Percentiles rank a stretch among this genome's conserved stretches.
Conservation (phyloP, 2,329 filamentous ascomycete species). For the Talaromyces sp. region DNA sequence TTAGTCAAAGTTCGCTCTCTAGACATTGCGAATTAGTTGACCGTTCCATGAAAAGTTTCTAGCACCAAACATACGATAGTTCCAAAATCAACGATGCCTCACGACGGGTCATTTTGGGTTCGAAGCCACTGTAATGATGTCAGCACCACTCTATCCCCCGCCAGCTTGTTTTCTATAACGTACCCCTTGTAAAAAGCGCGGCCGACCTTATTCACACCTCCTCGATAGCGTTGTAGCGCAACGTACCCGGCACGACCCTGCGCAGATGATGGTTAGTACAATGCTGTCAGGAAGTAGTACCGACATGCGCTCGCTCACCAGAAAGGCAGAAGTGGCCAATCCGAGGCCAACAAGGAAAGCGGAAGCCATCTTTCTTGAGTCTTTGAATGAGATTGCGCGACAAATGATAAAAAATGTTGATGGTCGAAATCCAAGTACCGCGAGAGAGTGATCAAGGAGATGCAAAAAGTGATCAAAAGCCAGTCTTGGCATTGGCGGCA, state of each 20-base stretch:
- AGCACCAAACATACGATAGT: slow-evolving; percentile 61
- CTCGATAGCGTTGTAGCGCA: slow-evolving; percentile 74
- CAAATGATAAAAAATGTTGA: neutral
- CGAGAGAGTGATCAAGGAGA: neutral
- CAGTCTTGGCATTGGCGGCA: slow-evolving; percentile 23
- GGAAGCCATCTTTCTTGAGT: slow-evolving; percentile 37
- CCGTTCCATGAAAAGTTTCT: neutral
- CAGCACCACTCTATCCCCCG: slow-evolving; percentile 19
- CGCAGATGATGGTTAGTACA: slow-evolving; percentile 17
- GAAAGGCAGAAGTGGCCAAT: slow-evolving; percentile 62
- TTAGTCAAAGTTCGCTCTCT: slow-evolving; percentile 86
- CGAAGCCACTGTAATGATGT: slow-evolving; percentile 63
- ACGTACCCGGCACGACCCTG: slow-evolving; percentile 91
- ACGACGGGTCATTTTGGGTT: slow-evolving; percentile 85
- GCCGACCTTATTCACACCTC: slow-evolving; percentile 68
- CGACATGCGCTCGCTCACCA: slow-evolving; percentile 55
- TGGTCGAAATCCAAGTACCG: neutral
- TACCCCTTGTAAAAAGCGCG: slow-evolving; percentile 91
- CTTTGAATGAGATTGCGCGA: neutral
- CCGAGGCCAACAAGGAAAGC: slow-evolving; percentile 44
- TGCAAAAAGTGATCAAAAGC: slow-evolving; percentile 35
- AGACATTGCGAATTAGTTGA: neutral
- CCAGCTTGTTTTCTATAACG: neutral
- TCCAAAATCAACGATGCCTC: slow-evolving; percentile 90
- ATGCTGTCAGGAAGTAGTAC: neutral